phyloP scores from a whole-genome alignment of 768 basidiomycete genomes.

The Gymnopilus junonius region DNA sequence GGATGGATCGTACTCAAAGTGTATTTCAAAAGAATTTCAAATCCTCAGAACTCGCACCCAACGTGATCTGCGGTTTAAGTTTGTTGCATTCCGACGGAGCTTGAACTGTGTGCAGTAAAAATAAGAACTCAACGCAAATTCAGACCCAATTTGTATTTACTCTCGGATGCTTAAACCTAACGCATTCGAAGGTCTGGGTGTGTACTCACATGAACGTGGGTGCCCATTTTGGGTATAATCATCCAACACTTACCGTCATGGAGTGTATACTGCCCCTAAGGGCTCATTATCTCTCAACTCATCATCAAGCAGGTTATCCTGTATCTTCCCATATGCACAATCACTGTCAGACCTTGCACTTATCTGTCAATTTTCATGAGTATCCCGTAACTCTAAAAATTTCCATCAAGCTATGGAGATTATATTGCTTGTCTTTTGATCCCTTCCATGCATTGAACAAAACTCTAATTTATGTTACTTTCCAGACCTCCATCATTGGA shows the following conservation, averaged over 20 bases:
- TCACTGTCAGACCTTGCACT: background rate
- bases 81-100: too few relatives aligned
- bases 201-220: background rate
- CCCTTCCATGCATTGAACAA: background rate
- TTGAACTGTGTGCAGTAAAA: too few relatives aligned
- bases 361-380: background rate
- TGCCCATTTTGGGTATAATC: background rate
- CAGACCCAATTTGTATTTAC: too few relatives aligned
- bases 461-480: background rate
- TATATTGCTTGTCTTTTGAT: background rate
- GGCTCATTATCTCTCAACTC: background rate
- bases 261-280: background rate
- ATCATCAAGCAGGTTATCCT: background rate
- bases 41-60: too few relatives aligned
- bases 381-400: background rate
- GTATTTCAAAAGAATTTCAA: too few relatives aligned
- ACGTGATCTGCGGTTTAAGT: too few relatives aligned
- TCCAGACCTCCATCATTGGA: background rate
- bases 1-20: too few relatives aligned
- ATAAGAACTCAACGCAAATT: too few relatives aligned
- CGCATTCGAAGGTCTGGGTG: too few relatives aligned
- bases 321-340: background rate
- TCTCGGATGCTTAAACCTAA: too few relatives aligned
- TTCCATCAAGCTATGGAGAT: background rate
- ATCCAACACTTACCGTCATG: background rate